These are phyloP conservation scores for Linnemannia hyalina DNA, from an alignment of 192 early-diverging fungal species.

Conservation along the genomic window DNA sequence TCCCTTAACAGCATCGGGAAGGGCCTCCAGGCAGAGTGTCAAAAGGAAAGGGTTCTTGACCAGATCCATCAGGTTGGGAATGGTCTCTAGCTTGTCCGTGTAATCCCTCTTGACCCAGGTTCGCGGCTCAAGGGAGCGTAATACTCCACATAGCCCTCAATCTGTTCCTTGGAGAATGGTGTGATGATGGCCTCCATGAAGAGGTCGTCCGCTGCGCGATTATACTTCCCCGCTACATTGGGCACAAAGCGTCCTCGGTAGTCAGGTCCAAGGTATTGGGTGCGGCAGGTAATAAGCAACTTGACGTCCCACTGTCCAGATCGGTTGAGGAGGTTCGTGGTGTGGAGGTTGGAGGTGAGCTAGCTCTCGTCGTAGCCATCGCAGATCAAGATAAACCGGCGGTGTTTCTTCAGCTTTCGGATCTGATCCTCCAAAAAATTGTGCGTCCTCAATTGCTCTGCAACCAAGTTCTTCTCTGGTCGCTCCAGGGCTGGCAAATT, in stretches of 20 bases:
- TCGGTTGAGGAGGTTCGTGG: background rate
- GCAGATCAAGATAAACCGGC: background rate
- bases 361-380: slow-evolving; percentile 1
- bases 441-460: background rate
- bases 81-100: background rate
- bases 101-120: background rate
- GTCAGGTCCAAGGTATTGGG: background rate
- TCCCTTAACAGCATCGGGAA: background rate
- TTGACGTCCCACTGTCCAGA: background rate
- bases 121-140: background rate
- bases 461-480: background rate
- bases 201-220: background rate
- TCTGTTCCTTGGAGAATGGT: background rate
- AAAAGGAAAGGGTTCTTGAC: background rate
- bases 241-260: background rate
- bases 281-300: background rate
- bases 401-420: background rate
- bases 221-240: too few relatives aligned
- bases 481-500: background rate
- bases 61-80: background rate
- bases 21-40: background rate
- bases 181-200: background rate
- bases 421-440: background rate
- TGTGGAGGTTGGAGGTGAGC: background rate
- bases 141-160: background rate